Percentiles rank a stretch among this genome's conserved stretches.
Evolutionary conservation across 345 rosid genomes (phyloP).

Genomic region (Hibiscus tridactylites): DNA sequence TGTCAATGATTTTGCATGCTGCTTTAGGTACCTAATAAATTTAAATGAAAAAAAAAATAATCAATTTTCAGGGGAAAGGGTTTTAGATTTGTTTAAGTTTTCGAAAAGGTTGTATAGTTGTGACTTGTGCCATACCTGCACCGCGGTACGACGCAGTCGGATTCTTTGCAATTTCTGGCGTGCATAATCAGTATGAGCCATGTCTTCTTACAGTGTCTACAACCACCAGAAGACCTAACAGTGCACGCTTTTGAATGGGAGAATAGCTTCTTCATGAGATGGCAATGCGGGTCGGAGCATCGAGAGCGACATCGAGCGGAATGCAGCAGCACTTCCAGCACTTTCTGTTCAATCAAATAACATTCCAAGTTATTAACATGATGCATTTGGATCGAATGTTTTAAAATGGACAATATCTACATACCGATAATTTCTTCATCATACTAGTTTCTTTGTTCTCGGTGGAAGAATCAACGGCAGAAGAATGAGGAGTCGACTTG

Average conservation of each 20-base stretch:
- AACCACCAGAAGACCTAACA: slow-evolving; percentile 15
- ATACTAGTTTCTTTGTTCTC: not conserved
- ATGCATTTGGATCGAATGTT: not conserved
- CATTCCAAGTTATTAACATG: not conserved
- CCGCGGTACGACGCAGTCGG: slow-evolving; percentile 26
- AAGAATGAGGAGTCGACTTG: too few relatives aligned
- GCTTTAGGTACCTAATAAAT: slow-evolving; percentile 16
- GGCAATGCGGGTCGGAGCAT: slow-evolving; percentile 37
- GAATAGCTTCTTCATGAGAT: slow-evolving; percentile 24
- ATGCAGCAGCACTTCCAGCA: slow-evolving; percentile 33
- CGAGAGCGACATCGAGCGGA: slow-evolving; percentile 21
- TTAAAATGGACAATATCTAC: not conserved
- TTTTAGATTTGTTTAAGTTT: not conserved
- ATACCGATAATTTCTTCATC: not conserved
- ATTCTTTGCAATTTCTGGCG: slow-evolving; percentile 25
- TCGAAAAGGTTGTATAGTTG: not conserved
- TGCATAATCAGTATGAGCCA: slow-evolving; percentile 26
- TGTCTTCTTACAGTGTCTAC: slow-evolving; percentile 21
- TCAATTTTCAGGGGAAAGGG: not conserved
- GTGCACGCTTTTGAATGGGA: slow-evolving; percentile 27
- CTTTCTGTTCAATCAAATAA: slow-evolving; percentile 18
- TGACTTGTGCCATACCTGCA: slow-evolving; percentile 32
- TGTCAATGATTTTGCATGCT: not conserved
- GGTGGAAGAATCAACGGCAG: too few relatives aligned
- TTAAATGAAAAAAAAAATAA: not conserved